Conservation (phyloP, 208 protist species). For the Blechomonas ayalai region DNA sequence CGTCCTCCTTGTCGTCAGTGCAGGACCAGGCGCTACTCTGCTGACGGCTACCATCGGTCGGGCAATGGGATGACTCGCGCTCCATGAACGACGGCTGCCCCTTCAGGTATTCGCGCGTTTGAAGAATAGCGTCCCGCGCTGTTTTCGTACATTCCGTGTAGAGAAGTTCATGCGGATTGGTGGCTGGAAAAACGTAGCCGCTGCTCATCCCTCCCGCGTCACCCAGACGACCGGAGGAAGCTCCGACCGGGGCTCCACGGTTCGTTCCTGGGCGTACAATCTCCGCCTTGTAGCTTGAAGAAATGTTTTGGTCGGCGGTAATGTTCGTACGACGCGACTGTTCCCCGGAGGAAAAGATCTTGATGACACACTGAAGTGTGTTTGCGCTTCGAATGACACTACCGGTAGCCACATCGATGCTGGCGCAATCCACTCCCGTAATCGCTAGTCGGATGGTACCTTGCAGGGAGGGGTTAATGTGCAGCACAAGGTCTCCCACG, state of each 20-base stretch:
- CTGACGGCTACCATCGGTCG: too few species aligned
- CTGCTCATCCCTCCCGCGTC: neutral
- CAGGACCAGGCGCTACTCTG: too few species aligned
- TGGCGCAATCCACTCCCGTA: conserved; percentile 43
- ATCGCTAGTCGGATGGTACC: conserved; percentile 27
- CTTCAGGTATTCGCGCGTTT: too few species aligned
- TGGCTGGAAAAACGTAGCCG: conserved; percentile 24
- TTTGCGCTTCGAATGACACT: conserved; percentile 34
- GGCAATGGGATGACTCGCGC: too few species aligned
- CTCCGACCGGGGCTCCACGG: neutral
- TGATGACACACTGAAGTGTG: conserved; percentile 21
- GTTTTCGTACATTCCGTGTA: conserved; percentile 21
- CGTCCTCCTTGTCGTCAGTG: too few species aligned
- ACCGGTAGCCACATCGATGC: conserved; percentile 20
- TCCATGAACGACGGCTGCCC: too few species aligned
- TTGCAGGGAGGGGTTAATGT: conserved; percentile 41
- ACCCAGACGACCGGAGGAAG: neutral
- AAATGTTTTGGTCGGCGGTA: neutral
- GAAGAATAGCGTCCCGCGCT: too few species aligned
- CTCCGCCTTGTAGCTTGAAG: conserved; percentile 1
- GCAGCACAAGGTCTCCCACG: conserved; percentile 30
- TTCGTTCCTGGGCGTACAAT: too few species aligned
- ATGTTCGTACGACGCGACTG: too few species aligned
- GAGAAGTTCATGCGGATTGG: conserved; percentile 50
- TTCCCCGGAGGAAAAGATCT: too few species aligned